A percentile compares a stretch with the other conserved stretches of the same genome.
Evolutionary conservation across 73 alveolate genomes (phyloP).

Genomic region (Paramecium octaurelia): DNA sequence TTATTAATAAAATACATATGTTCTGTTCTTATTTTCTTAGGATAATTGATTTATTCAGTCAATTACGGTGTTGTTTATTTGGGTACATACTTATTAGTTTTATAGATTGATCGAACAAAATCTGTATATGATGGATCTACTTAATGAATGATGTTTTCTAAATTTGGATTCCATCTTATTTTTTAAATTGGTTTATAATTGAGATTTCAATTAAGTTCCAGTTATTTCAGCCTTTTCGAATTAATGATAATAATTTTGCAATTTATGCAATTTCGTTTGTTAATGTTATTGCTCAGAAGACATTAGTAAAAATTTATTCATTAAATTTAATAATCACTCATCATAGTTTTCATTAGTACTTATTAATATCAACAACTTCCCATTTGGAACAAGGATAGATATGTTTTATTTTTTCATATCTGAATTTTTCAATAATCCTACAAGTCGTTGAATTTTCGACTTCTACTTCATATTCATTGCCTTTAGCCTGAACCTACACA

Average conservation of each 20-base stretch:
- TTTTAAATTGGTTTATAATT: background rate
- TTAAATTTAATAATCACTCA: background rate
- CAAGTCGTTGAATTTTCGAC: conserved; percentile 6
- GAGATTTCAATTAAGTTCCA: background rate
- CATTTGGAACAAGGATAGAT: conserved; percentile 40
- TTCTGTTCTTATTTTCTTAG: background rate
- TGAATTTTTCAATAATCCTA: conserved; percentile 20
- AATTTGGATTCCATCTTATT: background rate
- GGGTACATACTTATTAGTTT: background rate
- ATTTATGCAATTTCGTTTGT: background rate
- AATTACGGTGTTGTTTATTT: background rate
- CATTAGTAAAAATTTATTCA: background rate
- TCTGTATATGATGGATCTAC: background rate
- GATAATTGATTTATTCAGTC: background rate
- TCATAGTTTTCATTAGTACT: background rate
- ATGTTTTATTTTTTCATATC: conserved; percentile 36
- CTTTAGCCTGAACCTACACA: conserved; percentile 4
- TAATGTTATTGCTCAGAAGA: background rate
- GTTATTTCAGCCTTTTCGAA: background rate
- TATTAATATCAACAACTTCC: conserved; percentile 11
- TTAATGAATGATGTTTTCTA: background rate
- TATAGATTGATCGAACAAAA: background rate
- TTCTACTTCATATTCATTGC: conserved; percentile 22
- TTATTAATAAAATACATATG: background rate
- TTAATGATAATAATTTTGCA: background rate